Evolutionary conservation across 371 early-diverging fungal genomes (phyloP), one percentile per base, ranked within the genome.

Genomic region (Mucor mucedo): DNA sequence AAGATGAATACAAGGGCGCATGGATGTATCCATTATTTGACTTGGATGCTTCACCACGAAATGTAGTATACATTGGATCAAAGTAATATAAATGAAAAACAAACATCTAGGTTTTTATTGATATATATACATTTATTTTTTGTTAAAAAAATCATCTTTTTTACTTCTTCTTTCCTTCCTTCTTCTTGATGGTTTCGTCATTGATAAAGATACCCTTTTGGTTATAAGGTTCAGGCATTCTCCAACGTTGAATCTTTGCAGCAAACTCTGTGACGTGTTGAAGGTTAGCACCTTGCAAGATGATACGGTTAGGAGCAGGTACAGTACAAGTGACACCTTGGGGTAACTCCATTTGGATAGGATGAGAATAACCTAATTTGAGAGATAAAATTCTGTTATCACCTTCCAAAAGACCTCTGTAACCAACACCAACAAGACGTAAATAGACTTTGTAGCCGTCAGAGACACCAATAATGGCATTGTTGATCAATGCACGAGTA

Each of bases 191-290:
- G 5, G 96, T 96, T 83, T 98, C 97, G 69, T 96, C 96, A 49
- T 93, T 91, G 52, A 98, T 91, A 79, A 97, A 98, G 60, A 98
- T 94, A 67, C 99, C 99, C 89, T 98, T 98, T 73, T 95, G 95
- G 75, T 98, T 98, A 71, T 98, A 98, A 54, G 99, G 98, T 84
- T 98, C 99, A 30, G 99, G 99, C 72, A 86, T 88, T 79, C 95
- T 87, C 91, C 92, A 92, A 62, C 87, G 85, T 62, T 96, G 87
- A 63, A 98, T 91, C 69, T 88, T 89, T 56, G 97, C 94, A 7
- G 99, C 99, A 73, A 97, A 94, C 75, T 91, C 89, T 55, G 89
- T 92, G 47, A 98, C 84, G 47, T 83, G 72, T 64, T 91, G 90
- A 67, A 88, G 71, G 76, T 96, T 90, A 38, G 78, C 83, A 35